Conservation (phyloP, 2,329 filamentous ascomycete genomes). For the Celoporthe dispersa region DNA sequence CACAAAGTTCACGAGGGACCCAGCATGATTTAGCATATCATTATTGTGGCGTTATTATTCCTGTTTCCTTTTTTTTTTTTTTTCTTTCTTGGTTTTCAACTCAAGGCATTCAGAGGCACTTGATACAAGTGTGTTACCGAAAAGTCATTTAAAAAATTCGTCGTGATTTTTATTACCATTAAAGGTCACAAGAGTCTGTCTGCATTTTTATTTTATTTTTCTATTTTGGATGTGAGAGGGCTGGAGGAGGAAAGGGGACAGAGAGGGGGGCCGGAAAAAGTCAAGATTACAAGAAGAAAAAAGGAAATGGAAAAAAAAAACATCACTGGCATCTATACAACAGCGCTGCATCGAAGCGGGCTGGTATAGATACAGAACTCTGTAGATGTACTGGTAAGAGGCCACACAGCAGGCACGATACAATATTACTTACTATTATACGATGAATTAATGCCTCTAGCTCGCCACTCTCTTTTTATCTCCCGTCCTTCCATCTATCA, state of each 20-base stretch:
- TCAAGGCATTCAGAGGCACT: background rate
- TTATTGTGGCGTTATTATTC: background rate
- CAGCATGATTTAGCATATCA: conserved; percentile 8
- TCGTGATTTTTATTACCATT: background rate
- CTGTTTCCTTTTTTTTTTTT: background rate
- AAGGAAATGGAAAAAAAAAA: background rate
- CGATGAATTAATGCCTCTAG: background rate
- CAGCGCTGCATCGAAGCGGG: background rate
- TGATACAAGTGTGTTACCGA: background rate
- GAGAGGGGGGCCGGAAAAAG: background rate
- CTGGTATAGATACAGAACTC: background rate
- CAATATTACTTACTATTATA: background rate
- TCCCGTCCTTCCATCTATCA: too few species aligned
- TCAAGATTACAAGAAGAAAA: background rate
- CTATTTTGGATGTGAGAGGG: background rate
- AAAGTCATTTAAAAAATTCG: background rate
- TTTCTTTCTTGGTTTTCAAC: background rate
- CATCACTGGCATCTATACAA: background rate
- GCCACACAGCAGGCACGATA: background rate
- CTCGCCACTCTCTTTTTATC: too few species aligned
- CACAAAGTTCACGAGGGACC: background rate
- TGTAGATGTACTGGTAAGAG: conserved; percentile 1
- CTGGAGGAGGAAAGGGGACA: too few species aligned
- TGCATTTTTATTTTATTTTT: background rate
- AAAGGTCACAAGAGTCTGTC: background rate